A percentile compares a stretch with the other conserved stretches of the same genome.
Conservation (phyloP, 2,329 filamentous ascomycete genomes). For the Colletotrichum limetticola region DNA sequence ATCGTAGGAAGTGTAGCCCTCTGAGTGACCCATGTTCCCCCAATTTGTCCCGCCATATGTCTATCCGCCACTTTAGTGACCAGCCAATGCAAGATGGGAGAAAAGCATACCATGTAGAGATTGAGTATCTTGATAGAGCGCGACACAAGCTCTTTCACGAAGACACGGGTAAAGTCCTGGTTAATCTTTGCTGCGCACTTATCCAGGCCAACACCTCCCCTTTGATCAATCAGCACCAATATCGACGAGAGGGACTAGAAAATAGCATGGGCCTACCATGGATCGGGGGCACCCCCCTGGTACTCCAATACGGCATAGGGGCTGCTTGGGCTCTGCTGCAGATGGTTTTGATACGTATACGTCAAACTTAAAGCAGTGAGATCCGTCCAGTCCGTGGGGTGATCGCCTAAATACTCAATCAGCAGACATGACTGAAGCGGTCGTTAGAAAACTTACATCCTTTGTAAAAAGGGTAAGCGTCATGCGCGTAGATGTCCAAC, state of each 20-base stretch:
- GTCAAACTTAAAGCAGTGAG: slow-evolving; percentile 34
- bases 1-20: slow-evolving; percentile 64
- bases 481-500: slow-evolving; percentile 59
- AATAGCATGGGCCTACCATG: slow-evolving; percentile 57
- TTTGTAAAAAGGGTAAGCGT: slow-evolving; percentile 56
- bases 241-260: too few species aligned
- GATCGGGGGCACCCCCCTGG: slow-evolving; percentile 74
- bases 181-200: slow-evolving; percentile 72
- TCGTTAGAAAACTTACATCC: slow-evolving; percentile 47
- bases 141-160: slow-evolving; percentile 73
- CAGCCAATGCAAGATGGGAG: too few species aligned
- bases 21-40: slow-evolving; percentile 77
- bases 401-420: too few species aligned
- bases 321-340: too few species aligned
- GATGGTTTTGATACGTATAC: too few species aligned
- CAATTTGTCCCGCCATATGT: slow-evolving; percentile 81
- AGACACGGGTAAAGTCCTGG: slow-evolving; percentile 76
- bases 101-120: slow-evolving; percentile 71
- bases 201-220: slow-evolving; percentile 71
- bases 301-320: slow-evolving; percentile 50
- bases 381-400: slow-evolving; percentile 67
- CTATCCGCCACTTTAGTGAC: too few species aligned
- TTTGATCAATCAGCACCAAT: too few species aligned
- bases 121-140: slow-evolving; percentile 68
- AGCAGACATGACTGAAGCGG: too few species aligned